These are phyloP conservation scores for Camelina hispida DNA, from an alignment of 345 rosid genomes.

Conservation along the genomic window DNA sequence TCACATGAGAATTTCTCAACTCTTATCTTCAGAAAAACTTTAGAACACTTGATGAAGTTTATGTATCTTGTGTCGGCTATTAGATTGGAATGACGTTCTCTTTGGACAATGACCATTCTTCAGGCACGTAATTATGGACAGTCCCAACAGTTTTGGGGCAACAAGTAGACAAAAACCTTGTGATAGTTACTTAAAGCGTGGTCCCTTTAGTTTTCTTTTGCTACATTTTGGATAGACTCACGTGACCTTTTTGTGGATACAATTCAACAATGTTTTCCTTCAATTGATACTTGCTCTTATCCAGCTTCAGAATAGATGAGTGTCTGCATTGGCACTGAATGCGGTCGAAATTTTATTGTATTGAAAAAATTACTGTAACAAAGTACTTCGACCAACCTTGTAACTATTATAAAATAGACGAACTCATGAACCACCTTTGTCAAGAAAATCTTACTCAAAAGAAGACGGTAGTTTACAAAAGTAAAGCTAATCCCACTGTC, in stretches of 20 bases:
- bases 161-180: constrained; percentile 35
- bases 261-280: constrained; percentile 7
- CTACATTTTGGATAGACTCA: constrained; percentile 35
- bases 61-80: constrained; percentile 41
- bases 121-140: constrained; percentile 32
- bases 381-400: background rate
- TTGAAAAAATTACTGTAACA: background rate
- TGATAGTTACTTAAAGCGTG: constrained; percentile 34
- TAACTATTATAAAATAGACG: constrained; percentile 1
- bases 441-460: constrained; percentile 30
- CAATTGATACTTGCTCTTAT: constrained; percentile 27
- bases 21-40: constrained; percentile 24
- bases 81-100: constrained; percentile 33
- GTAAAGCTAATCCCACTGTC: constrained; percentile 19
- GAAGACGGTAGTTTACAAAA: constrained; percentile 21
- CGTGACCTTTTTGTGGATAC: constrained; percentile 40
- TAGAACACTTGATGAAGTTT: constrained; percentile 22
- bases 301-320: constrained; percentile 17
- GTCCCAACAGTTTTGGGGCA: constrained; percentile 37
- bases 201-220: constrained; percentile 33
- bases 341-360: background rate
- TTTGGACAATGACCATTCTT: constrained; percentile 29
- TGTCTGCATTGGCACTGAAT: background rate
- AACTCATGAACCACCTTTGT: constrained; percentile 33
- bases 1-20: constrained; percentile 35